A percentile compares a stretch with the other conserved stretches of the same genome.
phyloP scores from a whole-genome alignment of 1,139 yeast species.

The Blastobotrys ciferrii region DNA sequence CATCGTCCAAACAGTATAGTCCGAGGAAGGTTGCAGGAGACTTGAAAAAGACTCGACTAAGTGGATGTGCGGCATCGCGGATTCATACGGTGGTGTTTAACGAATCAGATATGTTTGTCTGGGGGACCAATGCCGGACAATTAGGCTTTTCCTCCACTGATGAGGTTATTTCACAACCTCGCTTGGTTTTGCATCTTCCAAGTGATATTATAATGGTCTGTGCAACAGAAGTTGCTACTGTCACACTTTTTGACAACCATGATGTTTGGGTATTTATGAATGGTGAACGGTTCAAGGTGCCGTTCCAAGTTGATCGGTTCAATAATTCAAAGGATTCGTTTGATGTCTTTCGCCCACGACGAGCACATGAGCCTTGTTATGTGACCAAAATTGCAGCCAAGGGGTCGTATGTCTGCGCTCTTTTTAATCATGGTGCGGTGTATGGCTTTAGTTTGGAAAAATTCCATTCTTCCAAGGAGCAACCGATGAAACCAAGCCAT shows the following conservation, averaged over 20 bases:
- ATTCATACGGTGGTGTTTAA: conserved; percentile 69
- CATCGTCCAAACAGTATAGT: conserved; percentile 33
- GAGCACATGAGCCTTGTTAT: conserved; percentile 10
- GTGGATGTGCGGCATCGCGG: conserved; percentile 66
- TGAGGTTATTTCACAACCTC: conserved; percentile 6
- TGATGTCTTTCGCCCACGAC: conserved; percentile 21
- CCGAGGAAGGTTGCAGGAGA: conserved; percentile 54
- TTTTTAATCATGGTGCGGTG: conserved; percentile 35
- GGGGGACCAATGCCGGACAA: conserved; percentile 90
- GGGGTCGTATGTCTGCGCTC: conserved; percentile 31
- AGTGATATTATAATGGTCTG: conserved; percentile 41
- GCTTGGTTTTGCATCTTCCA: conserved; percentile 9
- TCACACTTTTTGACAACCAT: conserved; percentile 57
- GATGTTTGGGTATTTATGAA: conserved; percentile 64
- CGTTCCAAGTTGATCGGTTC: conserved; percentile 21
- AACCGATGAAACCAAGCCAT: conserved; percentile 11
- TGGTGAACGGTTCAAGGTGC: conserved; percentile 54
- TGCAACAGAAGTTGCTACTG: conserved; percentile 71
- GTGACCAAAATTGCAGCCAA: conserved; percentile 27
- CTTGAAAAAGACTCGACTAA: conserved; percentile 43
- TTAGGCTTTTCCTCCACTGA: conserved; percentile 54
- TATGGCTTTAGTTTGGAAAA: conserved; percentile 29
- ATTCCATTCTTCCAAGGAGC: conserved; percentile 4
- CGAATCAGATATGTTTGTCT: conserved; percentile 51
- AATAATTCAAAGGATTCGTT: conserved; percentile 15